Percentiles rank a stretch among this genome's conserved stretches.
Evolutionary conservation across 805 yeast species (phyloP).

Genomic region (Candida boidinii): DNA sequence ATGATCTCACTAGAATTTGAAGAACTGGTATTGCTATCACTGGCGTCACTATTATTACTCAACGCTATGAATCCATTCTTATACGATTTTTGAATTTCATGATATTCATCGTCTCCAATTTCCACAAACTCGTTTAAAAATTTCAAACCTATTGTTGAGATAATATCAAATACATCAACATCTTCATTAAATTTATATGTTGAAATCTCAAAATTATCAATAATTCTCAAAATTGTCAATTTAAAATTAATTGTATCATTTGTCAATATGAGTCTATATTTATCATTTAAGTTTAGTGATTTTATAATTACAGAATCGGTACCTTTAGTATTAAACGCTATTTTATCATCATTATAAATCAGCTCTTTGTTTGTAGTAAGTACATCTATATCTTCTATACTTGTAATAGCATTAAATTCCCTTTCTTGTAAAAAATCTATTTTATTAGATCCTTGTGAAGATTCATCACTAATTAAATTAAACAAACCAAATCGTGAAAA

Average conservation of each 20-base stretch:
- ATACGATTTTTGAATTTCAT: conserved; percentile 1
- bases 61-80: too few relatives aligned
- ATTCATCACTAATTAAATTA: too few relatives aligned
- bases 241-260: conserved; percentile 2
- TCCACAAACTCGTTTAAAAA: conserved; percentile 5
- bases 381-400: not conserved
- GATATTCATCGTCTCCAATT: conserved; percentile 2
- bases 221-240: conserved; percentile 3
- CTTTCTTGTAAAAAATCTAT: too few relatives aligned
- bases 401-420: too few relatives aligned
- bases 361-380: not conserved
- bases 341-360: conserved; percentile 1
- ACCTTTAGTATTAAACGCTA: conserved; percentile 4
- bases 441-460: too few relatives aligned
- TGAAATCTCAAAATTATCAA: conserved; percentile 2
- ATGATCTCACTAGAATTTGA: conserved; percentile 8
- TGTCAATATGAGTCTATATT: conserved; percentile 2
- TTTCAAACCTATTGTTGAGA: conserved; percentile 7
- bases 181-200: conserved; percentile 1
- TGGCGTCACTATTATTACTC: too few relatives aligned
- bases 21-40: too few relatives aligned
- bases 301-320: conserved; percentile 4
- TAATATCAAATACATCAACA: not conserved
- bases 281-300: too few relatives aligned
- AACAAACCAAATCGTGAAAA: too few relatives aligned